Evolutionary conservation across 768 basidiomycete species (phyloP), one percentile per base, ranked within the genome.

Genomic region (Dendrothele bispora): DNA sequence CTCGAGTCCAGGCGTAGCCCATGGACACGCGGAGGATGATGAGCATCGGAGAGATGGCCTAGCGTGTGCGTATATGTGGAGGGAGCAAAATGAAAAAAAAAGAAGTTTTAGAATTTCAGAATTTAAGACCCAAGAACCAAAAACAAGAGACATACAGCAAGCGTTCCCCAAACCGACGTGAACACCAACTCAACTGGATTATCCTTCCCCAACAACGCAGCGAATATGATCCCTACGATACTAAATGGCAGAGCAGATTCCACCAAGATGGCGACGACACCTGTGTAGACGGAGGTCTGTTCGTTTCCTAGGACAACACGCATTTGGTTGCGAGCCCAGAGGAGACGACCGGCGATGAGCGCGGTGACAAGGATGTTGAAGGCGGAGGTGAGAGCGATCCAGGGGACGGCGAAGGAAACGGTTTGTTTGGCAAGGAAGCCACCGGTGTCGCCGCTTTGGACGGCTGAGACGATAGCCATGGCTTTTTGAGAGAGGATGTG

Each of bases 161-260:
- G n/a, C n/a, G n/a, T n/a, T n/a, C n/a, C n/a, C n/a, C n/a, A n/a
- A n/a, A n/a, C n/a, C n/a, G n/a, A n/a, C n/a, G n/a, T n/a, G n/a
- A n/a, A n/a, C n/a, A n/a, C n/a, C n/a, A n/a, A n/a, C n/a, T n/a
- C n/a, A n/a, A n/a, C n/a, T n/a, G n/a, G n/a, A n/a, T n/a, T n/a
- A n/a, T n/a, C n/a, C n/a, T n/a, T n/a, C n/a, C n/a, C n/a, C n/a
- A n/a, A n/a, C n/a, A n/a, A n/a, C n/a, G n/a, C n/a, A n/a, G n/a
- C n/a, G 52, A 71, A 61, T 11, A 61, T 51, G 39, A 66, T 48
- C 10, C 64, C 64, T 14, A 62, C 30, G 27, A 64, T 12, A 11
- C 57, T 58, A 55, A 62, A 67, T 4, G 61, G 62, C 24, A 59
- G 48, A 14, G 66, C 64, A 18, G 57, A 58, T 48, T 67, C 63